Percentiles rank a stretch among this genome's conserved stretches.
These are phyloP conservation scores for Puccinia brachypodii DNA, from an alignment of 1,284 basidiomycete species.

Conservation along the genomic window DNA sequence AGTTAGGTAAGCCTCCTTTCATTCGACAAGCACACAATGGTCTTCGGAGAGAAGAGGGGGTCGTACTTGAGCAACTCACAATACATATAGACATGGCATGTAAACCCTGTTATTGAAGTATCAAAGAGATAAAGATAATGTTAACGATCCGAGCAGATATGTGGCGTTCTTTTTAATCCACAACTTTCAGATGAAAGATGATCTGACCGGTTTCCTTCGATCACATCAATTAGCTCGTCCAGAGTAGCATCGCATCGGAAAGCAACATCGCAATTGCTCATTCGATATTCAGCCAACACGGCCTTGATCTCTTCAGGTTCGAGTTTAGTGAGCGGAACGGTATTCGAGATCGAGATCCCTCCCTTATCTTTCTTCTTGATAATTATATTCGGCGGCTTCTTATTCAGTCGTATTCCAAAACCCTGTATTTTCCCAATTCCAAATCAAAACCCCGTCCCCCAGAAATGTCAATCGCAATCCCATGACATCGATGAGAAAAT, in stretches of 20 bases:
- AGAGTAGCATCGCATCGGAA: conserved; percentile 92
- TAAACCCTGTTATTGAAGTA: conserved; percentile 74
- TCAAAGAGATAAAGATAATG: conserved; percentile 48
- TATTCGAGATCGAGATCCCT: conserved; percentile 88
- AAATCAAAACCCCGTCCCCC: too few species aligned
- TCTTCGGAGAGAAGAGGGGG: neutral
- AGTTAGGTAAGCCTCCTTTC: neutral
- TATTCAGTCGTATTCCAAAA: conserved; percentile 78
- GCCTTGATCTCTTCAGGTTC: conserved; percentile 96
- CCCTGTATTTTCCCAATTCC: neutral
- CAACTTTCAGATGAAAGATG: neutral
- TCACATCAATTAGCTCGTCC: conserved; percentile 95
- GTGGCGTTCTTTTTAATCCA: neutral
- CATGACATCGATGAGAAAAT: neutral
- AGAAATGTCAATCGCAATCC: neutral
- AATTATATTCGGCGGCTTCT: conserved; percentile 82
- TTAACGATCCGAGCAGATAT: neutral
- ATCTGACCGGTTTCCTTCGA: conserved; percentile 80
- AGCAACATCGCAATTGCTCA: conserved; percentile 85
- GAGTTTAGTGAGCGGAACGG: conserved; percentile 93
- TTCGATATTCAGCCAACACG: conserved; percentile 86
- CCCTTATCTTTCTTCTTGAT: conserved; percentile 87
- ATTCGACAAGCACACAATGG: neutral
- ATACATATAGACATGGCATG: conserved; percentile 82
- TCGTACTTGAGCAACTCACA: conserved; percentile 53